Conservation (phyloP, 1,139 yeast genomes). For the Kodamaea fungicola region DNA sequence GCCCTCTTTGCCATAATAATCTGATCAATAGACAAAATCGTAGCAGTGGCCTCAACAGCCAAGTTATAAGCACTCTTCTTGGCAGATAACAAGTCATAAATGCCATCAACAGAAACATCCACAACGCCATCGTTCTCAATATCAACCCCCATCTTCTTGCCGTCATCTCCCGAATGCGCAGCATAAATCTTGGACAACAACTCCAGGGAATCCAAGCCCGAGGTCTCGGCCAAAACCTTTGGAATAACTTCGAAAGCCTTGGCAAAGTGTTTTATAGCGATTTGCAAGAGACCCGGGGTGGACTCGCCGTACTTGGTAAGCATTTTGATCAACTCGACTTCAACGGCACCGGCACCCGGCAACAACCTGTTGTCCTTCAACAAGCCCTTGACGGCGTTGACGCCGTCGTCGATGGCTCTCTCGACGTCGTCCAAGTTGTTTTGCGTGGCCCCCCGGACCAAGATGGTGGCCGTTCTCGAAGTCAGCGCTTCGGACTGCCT, state of each 20-base stretch:
- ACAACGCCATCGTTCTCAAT: constrained; percentile 30
- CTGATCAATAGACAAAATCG: constrained; percentile 87
- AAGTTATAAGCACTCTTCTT: constrained; percentile 86
- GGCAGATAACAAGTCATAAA: constrained; percentile 75
- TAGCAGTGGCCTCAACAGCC: constrained; percentile 93
- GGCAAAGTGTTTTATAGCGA: constrained; percentile 92
- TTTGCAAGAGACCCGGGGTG: constrained; percentile 89
- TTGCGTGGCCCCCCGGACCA: constrained; percentile 96
- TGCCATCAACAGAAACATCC: constrained; percentile 66
- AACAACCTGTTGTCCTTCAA: constrained; percentile 74
- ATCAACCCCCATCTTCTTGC: constrained; percentile 37
- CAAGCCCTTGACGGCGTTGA: constrained; percentile 84
- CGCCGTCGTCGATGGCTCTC: constrained; percentile 97
- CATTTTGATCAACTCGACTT: constrained; percentile 79
- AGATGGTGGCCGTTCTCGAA: constrained; percentile 79
- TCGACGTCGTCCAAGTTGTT: constrained; percentile 90
- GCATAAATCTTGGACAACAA: constrained; percentile 84
- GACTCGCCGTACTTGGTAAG: constrained; percentile 84
- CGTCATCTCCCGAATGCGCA: constrained; percentile 67
- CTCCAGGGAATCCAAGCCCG: constrained; percentile 89
- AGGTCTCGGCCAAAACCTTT: constrained; percentile 87
- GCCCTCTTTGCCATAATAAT: constrained; percentile 94
- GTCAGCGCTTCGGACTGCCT: constrained; percentile 70
- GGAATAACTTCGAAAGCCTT: constrained; percentile 94
- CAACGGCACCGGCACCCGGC: constrained; percentile 98